A percentile compares a stretch with the other conserved stretches of the same genome.
phyloP scores from a whole-genome alignment of 306 rosid genomes.

The Medicago arabica region DNA sequence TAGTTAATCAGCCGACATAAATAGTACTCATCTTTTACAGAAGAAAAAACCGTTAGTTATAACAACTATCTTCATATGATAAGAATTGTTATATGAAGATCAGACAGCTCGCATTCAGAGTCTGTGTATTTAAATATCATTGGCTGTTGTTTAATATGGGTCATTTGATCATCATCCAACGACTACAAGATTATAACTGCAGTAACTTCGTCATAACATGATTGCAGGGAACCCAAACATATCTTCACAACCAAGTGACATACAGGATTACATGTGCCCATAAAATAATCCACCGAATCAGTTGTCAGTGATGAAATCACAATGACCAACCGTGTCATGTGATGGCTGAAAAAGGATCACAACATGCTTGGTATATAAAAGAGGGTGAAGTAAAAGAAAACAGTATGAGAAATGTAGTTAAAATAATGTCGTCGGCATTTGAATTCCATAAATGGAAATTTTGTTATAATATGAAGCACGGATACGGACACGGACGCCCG shows the following conservation, averaged over 20 bases:
- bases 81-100: neutral
- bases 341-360: neutral
- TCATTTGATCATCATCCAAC: neutral
- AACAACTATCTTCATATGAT: constrained; percentile 11
- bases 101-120: neutral
- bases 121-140: neutral
- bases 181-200: neutral
- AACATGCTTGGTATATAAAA: neutral
- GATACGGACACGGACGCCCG: too few relatives aligned
- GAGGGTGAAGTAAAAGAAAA: neutral
- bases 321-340: neutral
- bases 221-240: neutral
- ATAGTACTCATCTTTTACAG: neutral
- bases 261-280: neutral
- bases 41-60: neutral
- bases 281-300: neutral
- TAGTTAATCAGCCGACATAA: constrained; percentile 11
- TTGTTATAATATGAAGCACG: too few relatives aligned
- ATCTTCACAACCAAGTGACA: neutral
- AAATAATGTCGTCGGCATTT: neutral
- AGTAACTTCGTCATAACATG: neutral
- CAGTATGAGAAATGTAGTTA: neutral
- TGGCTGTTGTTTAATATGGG: neutral
- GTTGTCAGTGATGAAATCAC: neutral
- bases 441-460: neutral